Percentiles rank a stretch among this genome's conserved stretches.
Evolutionary conservation across 148 eudicot species (phyloP).

Genomic region (Limonium bicolor): DNA sequence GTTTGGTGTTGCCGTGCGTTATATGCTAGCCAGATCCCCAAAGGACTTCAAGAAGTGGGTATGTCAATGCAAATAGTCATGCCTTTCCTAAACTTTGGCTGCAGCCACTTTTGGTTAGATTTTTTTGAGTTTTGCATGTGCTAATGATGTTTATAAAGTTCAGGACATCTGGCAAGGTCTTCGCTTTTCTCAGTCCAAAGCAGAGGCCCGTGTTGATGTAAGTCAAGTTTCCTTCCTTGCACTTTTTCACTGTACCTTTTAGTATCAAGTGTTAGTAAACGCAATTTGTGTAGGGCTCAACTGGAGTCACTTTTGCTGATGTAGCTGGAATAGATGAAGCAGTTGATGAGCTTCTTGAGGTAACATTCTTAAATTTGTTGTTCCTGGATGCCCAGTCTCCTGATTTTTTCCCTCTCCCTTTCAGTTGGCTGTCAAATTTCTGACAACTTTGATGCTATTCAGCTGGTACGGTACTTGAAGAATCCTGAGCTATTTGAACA

Average conservation of each 20-base stretch:
- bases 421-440: slow-evolving; percentile 2
- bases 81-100: too few relatives aligned
- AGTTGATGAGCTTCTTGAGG: slow-evolving; percentile 97
- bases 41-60: slow-evolving; percentile 90
- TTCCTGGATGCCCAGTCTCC: too few relatives aligned
- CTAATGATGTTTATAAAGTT: slow-evolving; percentile 12
- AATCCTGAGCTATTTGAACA: slow-evolving; percentile 80
- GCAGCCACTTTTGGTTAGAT: too few relatives aligned
- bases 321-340: slow-evolving; percentile 97
- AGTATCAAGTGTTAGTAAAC: background rate
- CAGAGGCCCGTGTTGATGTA: slow-evolving; percentile 94
- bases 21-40: slow-evolving; percentile 74
- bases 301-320: slow-evolving; percentile 80
- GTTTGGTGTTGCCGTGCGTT: slow-evolving; percentile 66
- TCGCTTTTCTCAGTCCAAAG: slow-evolving; percentile 78
- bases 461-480: slow-evolving; percentile 90
- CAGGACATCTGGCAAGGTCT: slow-evolving; percentile 98
- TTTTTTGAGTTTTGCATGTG: too few relatives aligned
- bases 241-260: too few relatives aligned
- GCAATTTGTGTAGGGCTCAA: slow-evolving; percentile 48
- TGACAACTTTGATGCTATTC: background rate
- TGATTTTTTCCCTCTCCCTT: too few relatives aligned
- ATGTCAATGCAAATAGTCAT: too few relatives aligned
- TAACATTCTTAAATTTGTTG: slow-evolving; percentile 9
- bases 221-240: too few relatives aligned